Evolutionary conservation across 345 rosid genomes (phyloP).

Genomic region (Dovyalis caffra): DNA sequence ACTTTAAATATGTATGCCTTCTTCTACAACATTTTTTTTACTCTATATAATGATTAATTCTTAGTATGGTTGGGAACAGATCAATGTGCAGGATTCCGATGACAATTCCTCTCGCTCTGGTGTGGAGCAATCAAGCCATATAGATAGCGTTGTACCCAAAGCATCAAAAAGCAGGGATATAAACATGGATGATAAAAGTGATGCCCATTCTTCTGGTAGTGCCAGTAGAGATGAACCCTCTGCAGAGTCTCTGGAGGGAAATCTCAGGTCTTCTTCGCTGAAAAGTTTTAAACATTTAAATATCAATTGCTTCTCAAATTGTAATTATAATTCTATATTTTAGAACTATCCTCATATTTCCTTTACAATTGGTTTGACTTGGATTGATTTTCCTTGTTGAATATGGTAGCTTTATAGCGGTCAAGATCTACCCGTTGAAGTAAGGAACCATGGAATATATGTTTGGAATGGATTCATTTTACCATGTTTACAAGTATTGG

Average conservation of each 20-base stretch:
- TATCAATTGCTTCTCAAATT: not conserved
- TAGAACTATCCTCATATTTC: not conserved
- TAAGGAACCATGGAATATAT: too few species aligned
- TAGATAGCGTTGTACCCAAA: slow-evolving; percentile 4
- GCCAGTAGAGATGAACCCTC: slow-evolving; percentile 28
- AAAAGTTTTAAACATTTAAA: slow-evolving; percentile 29
- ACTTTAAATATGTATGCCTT: slow-evolving; percentile 5
- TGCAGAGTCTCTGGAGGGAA: slow-evolving; percentile 28
- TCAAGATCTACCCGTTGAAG: too few species aligned
- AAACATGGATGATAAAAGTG: slow-evolving; percentile 8
- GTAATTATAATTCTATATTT: not conserved
- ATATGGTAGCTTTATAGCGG: not conserved
- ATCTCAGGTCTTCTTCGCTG: slow-evolving; percentile 13
- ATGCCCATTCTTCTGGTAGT: slow-evolving; percentile 21
- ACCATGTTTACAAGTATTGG: not conserved
- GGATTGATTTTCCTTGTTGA: not conserved
- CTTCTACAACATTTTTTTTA: slow-evolving; percentile 7
- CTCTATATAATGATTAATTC: slow-evolving; percentile 7
- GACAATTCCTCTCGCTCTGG: slow-evolving; percentile 32
- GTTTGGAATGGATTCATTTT: too few species aligned
- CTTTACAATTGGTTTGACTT: not conserved
- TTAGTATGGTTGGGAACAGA: slow-evolving; percentile 37
- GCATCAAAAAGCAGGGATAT: slow-evolving; percentile 26
- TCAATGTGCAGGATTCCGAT: slow-evolving; percentile 46
- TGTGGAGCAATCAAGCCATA: slow-evolving; percentile 29